A percentile compares a stretch with the other conserved stretches of the same genome.
Evolutionary conservation across 495 filamentous ascomycete species (phyloP).

Genomic region (Aspergillus kassunensis): DNA sequence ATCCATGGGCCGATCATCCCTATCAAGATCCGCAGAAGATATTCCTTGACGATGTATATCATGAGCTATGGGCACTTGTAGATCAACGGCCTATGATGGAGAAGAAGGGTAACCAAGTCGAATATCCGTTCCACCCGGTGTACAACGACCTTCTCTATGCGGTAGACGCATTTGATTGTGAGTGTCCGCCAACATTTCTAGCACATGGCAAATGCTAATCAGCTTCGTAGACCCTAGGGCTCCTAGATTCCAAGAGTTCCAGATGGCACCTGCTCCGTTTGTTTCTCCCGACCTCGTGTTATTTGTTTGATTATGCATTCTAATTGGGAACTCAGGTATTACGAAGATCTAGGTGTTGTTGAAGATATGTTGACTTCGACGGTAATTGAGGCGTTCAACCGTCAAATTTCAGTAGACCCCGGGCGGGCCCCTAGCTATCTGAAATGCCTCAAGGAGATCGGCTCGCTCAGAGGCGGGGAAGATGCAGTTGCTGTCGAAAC

Average conservation of each 20-base stretch:
- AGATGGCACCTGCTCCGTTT: constrained; percentile 36
- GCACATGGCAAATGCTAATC: neutral
- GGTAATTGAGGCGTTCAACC: constrained; percentile 38
- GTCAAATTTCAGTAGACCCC: constrained; percentile 35
- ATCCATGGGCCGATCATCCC: constrained; percentile 30
- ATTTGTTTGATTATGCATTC: neutral
- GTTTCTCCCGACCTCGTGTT: constrained; percentile 13
- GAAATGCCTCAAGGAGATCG: constrained; percentile 35
- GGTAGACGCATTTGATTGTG: constrained; percentile 50
- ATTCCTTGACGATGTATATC: constrained; percentile 52
- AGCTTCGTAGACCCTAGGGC: constrained; percentile 29
- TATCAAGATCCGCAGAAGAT: constrained; percentile 43
- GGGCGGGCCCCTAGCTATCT: constrained; percentile 29
- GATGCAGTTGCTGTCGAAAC: constrained; percentile 33
- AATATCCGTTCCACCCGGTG: constrained; percentile 29
- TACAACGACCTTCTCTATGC: constrained; percentile 36
- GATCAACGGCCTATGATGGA: constrained; percentile 43
- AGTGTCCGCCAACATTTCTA: constrained; percentile 11
- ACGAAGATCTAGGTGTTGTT: constrained; percentile 42
- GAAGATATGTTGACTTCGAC: constrained; percentile 38
- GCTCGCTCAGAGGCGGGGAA: constrained; percentile 28
- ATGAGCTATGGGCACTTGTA: constrained; percentile 49
- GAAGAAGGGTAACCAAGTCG: constrained; percentile 32
- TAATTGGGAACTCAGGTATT: constrained; percentile 28
- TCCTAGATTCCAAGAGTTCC: constrained; percentile 26